phyloP scores from a whole-genome alignment of 2,329 filamentous ascomycete species.

The Cercospora canescens region DNA sequence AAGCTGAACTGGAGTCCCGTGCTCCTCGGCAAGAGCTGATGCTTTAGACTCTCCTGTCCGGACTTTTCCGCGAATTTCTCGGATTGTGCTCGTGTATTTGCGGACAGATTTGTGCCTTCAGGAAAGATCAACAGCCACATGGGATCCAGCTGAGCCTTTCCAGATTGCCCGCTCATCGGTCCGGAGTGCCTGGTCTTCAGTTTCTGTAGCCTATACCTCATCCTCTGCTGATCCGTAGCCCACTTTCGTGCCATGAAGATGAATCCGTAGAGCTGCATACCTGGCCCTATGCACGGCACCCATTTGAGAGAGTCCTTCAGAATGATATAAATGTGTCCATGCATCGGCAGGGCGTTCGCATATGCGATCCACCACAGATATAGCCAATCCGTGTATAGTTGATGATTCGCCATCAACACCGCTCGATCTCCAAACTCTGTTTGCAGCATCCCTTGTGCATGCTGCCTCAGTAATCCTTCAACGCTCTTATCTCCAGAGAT shows the following conservation, averaged over 20 bases:
- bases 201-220: constrained; percentile 73
- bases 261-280: constrained; percentile 85
- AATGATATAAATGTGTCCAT: constrained; percentile 87
- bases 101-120: constrained; percentile 79
- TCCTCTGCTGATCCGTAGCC: constrained; percentile 72
- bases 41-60: constrained; percentile 66
- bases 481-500: constrained; percentile 82
- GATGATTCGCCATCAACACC: constrained; percentile 83
- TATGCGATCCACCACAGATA: constrained; percentile 94
- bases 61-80: constrained; percentile 75
- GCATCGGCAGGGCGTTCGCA: constrained; percentile 64
- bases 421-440: constrained; percentile 79
- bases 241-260: constrained; percentile 94
- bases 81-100: constrained; percentile 70
- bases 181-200: constrained; percentile 55
- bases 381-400: constrained; percentile 75
- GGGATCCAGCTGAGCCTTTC: constrained; percentile 48
- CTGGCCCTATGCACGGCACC: constrained; percentile 76
- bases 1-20: constrained; percentile 80
- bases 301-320: constrained; percentile 83
- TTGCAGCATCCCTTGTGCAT: constrained; percentile 67
- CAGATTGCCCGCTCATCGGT: constrained; percentile 37
- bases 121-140: constrained; percentile 92
- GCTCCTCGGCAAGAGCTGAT: constrained; percentile 74
- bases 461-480: constrained; percentile 69